phyloP scores from a whole-genome alignment of 106 monocot genomes.

The Apostasia ramifera region DNA sequence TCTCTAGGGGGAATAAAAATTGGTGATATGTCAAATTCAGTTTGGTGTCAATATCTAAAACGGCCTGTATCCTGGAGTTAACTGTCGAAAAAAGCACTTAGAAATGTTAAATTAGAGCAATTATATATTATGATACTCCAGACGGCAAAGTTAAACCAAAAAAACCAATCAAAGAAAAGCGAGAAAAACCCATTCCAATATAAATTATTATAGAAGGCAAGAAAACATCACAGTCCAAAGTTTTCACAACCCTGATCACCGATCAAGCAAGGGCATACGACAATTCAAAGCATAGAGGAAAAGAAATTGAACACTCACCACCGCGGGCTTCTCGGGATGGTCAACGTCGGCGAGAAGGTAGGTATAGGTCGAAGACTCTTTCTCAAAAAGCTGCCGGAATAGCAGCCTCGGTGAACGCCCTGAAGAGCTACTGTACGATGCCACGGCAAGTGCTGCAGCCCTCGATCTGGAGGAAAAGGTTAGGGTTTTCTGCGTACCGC shows the following conservation, averaged over 20 bases:
- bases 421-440: slow-evolving; percentile 2
- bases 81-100: too few relatives aligned
- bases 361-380: slow-evolving; percentile 87
- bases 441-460: slow-evolving; percentile 4
- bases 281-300: not conserved
- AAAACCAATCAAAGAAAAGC: not conserved
- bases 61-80: too few relatives aligned
- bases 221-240: not conserved
- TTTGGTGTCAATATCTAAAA: too few relatives aligned
- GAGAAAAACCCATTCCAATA: too few relatives aligned
- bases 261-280: too few relatives aligned
- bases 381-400: slow-evolving; percentile 91
- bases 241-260: not conserved
- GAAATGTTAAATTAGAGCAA: too few relatives aligned
- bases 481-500: not conserved
- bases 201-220: too few relatives aligned
- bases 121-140: too few relatives aligned
- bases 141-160: not conserved
- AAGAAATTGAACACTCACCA: slow-evolving; percentile 39
- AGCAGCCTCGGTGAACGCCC: slow-evolving; percentile 33
- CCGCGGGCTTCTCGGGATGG: slow-evolving; percentile 75
- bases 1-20: too few relatives aligned
- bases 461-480: not conserved
- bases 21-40: too few relatives aligned
- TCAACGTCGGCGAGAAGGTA: slow-evolving; percentile 79